Base-by-base conservation (phyloP, 1,284 basidiomycete species). In the Naganishia liquefaciens region DNA sequence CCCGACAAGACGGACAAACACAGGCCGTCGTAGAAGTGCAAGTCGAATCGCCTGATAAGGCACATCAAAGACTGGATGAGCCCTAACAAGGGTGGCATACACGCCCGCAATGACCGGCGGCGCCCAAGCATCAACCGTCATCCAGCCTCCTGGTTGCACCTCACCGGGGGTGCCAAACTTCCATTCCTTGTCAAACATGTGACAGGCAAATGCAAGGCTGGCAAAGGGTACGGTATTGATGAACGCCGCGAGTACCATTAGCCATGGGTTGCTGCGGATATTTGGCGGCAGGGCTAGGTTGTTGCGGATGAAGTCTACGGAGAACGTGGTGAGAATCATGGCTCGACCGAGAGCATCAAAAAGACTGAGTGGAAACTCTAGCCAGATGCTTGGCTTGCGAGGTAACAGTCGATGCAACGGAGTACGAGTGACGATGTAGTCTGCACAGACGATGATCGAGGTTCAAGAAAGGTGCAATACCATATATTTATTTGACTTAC, bases 321-420 rank as follows among this genome's bases (percentile, higher is more conserved):
- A 74, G 71, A 78, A 76, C 19, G 70, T 66, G 9, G 78, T 79
- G 6, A 79, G 69, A 54, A 79, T 74, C 5, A 79, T 73, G 2
- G 76, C 71, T 70, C 78, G 73, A 55, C 76, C 75, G 61, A 79
- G 72, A 2, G 76, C 76, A 65, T 79, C 78, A 10, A 74, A 72
- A 21, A 77, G 54, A 39, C 76, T 62, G 13, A 76, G 55, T 7
- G 67, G 53, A 51, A 68, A 33, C 61, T 79, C 78, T 21, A 71
- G 64, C 3, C 51, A 52, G 33, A 75, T 69, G 15, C 61, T 69
- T 6, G 77, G 75, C 33, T 62, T 65, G 1, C 53, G 5, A 0
- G 78, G 78, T 7, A 79, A 69, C 23, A 77, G 61, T 2, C 19
- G 39, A 50, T 62, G 44, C 6, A 79, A 67, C 0, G 74, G 70